Conservation (phyloP, 2,329 filamentous ascomycete genomes). For the Herpotrichia juniperi region DNA sequence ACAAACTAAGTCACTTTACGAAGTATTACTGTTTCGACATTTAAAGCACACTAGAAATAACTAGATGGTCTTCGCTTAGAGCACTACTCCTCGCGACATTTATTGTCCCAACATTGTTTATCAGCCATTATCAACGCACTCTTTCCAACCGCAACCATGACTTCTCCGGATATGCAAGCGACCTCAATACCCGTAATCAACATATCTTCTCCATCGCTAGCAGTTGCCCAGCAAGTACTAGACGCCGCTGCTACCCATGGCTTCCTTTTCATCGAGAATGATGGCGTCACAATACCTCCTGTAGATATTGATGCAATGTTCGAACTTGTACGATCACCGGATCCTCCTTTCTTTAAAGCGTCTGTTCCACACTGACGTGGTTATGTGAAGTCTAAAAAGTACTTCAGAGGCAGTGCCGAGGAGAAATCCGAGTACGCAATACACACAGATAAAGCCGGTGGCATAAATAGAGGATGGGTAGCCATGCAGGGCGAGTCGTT, state of each 20-base stretch:
- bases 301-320: slow-evolving; percentile 75
- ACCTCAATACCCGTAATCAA: slow-evolving; percentile 78
- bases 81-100: too few species aligned
- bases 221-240: slow-evolving; percentile 73
- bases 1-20: neutral
- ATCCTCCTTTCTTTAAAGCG: neutral
- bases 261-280: slow-evolving; percentile 87
- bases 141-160: slow-evolving; percentile 15
- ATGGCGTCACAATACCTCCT: slow-evolving; percentile 70
- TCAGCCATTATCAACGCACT: neutral
- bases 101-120: neutral
- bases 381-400: slow-evolving; percentile 65
- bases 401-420: slow-evolving; percentile 73
- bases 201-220: slow-evolving; percentile 65
- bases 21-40: too few species aligned
- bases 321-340: slow-evolving; percentile 63
- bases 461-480: slow-evolving; percentile 85
- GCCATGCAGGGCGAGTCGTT: slow-evolving; percentile 87
- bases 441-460: slow-evolving; percentile 59
- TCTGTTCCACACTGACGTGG: neutral
- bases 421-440: slow-evolving; percentile 81
- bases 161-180: slow-evolving; percentile 10
- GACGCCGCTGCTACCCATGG: slow-evolving; percentile 82
- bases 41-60: too few species aligned
- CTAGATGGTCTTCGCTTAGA: too few species aligned